Evolutionary conservation across 23 red algal genomes (phyloP).

Genomic region (Agarophyton chilense): DNA sequence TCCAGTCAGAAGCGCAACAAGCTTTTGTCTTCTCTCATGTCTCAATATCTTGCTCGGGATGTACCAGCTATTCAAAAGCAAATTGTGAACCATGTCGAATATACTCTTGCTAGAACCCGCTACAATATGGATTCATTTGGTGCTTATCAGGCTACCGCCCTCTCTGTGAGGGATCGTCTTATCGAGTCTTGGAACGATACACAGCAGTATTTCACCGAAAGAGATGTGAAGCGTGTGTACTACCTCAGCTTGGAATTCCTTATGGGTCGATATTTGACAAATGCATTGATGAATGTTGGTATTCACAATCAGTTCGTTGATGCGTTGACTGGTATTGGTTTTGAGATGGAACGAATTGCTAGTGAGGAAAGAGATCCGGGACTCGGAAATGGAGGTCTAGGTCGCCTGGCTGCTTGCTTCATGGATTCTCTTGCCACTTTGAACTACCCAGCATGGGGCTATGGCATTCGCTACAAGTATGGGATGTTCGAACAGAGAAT

Average conservation of each 20-base stretch:
- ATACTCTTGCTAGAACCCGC: slow-evolving; percentile 93
- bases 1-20: slow-evolving; percentile 75
- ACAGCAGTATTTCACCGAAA: slow-evolving; percentile 98
- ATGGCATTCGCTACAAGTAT: slow-evolving; percentile 99
- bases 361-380: slow-evolving; percentile 95
- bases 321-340: slow-evolving; percentile 88
- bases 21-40: slow-evolving; percentile 89
- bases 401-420: slow-evolving; percentile 96
- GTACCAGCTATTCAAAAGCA: slow-evolving; percentile 88
- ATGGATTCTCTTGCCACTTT: slow-evolving; percentile 98
- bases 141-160: slow-evolving; percentile 95
- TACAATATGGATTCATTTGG: slow-evolving; percentile 96
- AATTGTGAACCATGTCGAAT: slow-evolving; percentile 97
- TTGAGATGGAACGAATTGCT: slow-evolving; percentile 81
- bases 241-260: slow-evolving; percentile 98
- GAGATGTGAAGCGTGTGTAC: slow-evolving; percentile 94
- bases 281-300: slow-evolving; percentile 97
- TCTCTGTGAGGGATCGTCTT: slow-evolving; percentile 92
- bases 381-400: slow-evolving; percentile 96
- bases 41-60: slow-evolving; percentile 96
- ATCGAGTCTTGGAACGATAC: slow-evolving; percentile 99
- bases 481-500: slow-evolving; percentile 99
- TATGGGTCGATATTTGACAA: slow-evolving; percentile 96
- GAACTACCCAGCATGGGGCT: slow-evolving; percentile 99
- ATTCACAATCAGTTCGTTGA: slow-evolving; percentile 90